Evolutionary conservation across 805 yeast genomes (phyloP).

Genomic region (Starmerella kuoi): DNA sequence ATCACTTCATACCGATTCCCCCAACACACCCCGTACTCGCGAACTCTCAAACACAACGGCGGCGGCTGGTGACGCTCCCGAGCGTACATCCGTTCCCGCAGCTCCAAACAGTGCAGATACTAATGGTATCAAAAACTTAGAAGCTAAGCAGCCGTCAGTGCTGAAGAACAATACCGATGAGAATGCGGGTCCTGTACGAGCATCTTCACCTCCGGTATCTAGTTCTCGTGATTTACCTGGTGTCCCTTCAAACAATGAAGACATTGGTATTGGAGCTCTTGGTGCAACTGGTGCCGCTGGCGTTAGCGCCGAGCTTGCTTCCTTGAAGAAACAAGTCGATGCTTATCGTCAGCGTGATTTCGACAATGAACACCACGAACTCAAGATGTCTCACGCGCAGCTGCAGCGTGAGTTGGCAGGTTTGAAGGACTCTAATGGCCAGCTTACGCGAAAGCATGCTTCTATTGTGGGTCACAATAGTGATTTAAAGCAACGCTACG

Average conservation of each 20-base stretch:
- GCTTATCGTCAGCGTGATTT: slow-evolving; percentile 20
- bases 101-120: neutral
- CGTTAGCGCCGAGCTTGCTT: slow-evolving; percentile 15
- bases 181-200: neutral
- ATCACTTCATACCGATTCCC: slow-evolving; percentile 1
- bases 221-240: neutral
- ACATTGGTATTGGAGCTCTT: neutral
- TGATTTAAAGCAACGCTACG: slow-evolving; percentile 12
- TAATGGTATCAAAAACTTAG: neutral
- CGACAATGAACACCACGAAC: slow-evolving; percentile 16
- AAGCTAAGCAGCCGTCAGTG: neutral
- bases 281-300: slow-evolving; percentile 1
- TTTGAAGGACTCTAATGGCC: slow-evolving; percentile 14
- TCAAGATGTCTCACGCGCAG: slow-evolving; percentile 13
- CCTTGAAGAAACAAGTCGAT: slow-evolving; percentile 14
- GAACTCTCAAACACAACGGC: neutral
- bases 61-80: neutral
- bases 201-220: neutral
- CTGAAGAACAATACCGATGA: neutral
- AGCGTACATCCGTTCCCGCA: neutral
- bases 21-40: neutral
- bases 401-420: slow-evolving; percentile 16
- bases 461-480: slow-evolving; percentile 9
- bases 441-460: slow-evolving; percentile 15
- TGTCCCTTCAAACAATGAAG: neutral